Evolutionary conservation across 2,329 filamentous ascomycete species (phyloP), one percentile per base, ranked within the genome.

Genomic region (Bisporella sp.): DNA sequence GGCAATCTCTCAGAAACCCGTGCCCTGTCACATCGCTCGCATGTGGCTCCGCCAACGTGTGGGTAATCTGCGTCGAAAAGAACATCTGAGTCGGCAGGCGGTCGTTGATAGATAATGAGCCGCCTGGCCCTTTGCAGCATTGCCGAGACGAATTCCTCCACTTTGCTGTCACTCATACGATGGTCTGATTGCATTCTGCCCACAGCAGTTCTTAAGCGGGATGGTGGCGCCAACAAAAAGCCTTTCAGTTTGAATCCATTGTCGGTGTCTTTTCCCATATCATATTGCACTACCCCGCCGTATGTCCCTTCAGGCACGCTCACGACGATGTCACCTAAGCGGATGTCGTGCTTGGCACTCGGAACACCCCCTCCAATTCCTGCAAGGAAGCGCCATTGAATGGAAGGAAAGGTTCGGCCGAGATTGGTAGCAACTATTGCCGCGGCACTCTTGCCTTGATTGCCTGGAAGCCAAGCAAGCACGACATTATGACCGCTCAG

Each of bases 401-500:
- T 51, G 5, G 44, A 49, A 21, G 43, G 45, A 44, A 58, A 60
- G 40, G 42, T 58, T n/a, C 39, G 42, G 5, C 35, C 39, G 54
- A 60, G 53, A 9, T 58, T 52, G 5, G 41, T 50, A 6, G 54
- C 52, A 11, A 59, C 49, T n/a, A 33, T 48, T 12, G 57, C 50
- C 13, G 56, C 56, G 21, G 57, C 56, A 6, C 31, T 52, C 31
- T 50, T 61, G 13, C 57, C 59, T 46, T 55, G 53, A 9, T 49
- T 48, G 5, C 59, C 56, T 40, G 51, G 53, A 11, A 59, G 49
- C 49, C 45, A 57, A 5, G 59, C 56, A 13, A 63, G 46, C 8
- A 61, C 58, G 29, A 62, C 55, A 44, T 62, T 63, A 45, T 62
- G 56, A 9, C 47, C 42, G 5, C 53, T 50, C 7, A 64, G 50